Conservation (phyloP, 192 early-diverging fungal species). For the Coemansia sp. region DNA sequence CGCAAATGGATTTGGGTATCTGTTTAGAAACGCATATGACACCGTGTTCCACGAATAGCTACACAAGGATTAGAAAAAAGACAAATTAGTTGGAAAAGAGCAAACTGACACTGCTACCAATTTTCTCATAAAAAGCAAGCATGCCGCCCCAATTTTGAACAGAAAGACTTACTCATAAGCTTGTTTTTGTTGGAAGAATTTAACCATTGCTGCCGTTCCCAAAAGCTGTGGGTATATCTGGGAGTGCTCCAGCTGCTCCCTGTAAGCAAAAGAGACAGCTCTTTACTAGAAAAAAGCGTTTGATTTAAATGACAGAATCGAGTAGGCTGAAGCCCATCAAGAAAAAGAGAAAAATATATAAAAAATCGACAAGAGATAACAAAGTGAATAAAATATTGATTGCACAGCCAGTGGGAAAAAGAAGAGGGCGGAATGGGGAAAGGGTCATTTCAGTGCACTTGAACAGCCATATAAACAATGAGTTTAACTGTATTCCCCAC, state of each 20-base stretch:
- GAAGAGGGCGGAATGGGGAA: no score
- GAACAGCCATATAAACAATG: no score
- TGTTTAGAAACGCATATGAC: slow-evolving; percentile 85
- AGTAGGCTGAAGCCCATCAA: neutral
- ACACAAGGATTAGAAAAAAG: slow-evolving; percentile 7
- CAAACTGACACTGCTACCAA: neutral
- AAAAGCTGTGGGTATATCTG: neutral
- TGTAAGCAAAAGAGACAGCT: neutral
- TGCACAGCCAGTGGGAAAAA: no score
- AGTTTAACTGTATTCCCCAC: no score
- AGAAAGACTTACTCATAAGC: slow-evolving; percentile 64
- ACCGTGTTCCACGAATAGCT: slow-evolving; percentile 78
- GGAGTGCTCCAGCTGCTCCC: neutral
- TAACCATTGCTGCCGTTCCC: slow-evolving; percentile 61
- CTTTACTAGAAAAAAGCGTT: neutral
- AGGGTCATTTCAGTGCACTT: no score
- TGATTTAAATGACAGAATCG: neutral
- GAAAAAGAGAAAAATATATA: slow-evolving; percentile 1
- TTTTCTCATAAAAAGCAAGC: neutral
- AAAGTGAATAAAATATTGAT: no score
- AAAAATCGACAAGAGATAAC: no score
- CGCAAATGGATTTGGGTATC: slow-evolving; percentile 98
- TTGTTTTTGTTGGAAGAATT: slow-evolving; percentile 78
- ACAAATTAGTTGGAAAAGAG: neutral
- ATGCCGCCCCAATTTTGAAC: no score